These are phyloP conservation scores for Filobasidium floriforme DNA, from an alignment of 768 basidiomycete species.

Conservation along the genomic window DNA sequence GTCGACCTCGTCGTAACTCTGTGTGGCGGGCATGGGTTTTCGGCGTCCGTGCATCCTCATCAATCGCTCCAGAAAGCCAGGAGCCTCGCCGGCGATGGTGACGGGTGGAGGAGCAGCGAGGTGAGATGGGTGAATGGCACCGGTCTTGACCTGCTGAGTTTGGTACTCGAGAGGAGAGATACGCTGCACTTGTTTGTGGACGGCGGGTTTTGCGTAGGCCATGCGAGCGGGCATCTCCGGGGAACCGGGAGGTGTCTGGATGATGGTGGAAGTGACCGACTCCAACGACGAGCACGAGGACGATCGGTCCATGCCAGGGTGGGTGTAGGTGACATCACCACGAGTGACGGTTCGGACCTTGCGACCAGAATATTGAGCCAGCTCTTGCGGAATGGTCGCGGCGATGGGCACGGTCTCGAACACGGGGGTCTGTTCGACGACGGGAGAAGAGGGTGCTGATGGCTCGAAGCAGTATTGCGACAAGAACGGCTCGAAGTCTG, in stretches of 20 bases:
- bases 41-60: slow-evolving; percentile 8
- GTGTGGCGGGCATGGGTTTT: not conserved
- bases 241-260: slow-evolving; percentile 17
- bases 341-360: slow-evolving; percentile 32
- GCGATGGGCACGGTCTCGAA: slow-evolving; percentile 21
- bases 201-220: not conserved
- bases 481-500: slow-evolving; percentile 43
- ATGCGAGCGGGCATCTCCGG: not conserved
- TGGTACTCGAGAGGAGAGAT: not conserved
- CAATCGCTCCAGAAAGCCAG: slow-evolving; percentile 1
- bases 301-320: slow-evolving; percentile 43
- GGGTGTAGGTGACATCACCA: slow-evolving; percentile 30
- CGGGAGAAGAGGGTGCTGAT: slow-evolving; percentile 31
- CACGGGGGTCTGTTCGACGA: slow-evolving; percentile 18
- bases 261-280: slow-evolving; percentile 26
- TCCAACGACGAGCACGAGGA: slow-evolving; percentile 43
- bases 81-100: slow-evolving; percentile 5
- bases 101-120: not conserved
- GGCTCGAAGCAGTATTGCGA: slow-evolving; percentile 32
- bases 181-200: not conserved
- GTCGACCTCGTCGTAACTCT: slow-evolving; percentile 8
- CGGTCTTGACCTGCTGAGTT: not conserved
- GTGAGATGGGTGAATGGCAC: not conserved
- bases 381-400: slow-evolving; percentile 28
- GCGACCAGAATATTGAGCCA: slow-evolving; percentile 12